Evolutionary conservation across 148 eudicot species (phyloP).

Genomic region (Dysphania ambrosioides): DNA sequence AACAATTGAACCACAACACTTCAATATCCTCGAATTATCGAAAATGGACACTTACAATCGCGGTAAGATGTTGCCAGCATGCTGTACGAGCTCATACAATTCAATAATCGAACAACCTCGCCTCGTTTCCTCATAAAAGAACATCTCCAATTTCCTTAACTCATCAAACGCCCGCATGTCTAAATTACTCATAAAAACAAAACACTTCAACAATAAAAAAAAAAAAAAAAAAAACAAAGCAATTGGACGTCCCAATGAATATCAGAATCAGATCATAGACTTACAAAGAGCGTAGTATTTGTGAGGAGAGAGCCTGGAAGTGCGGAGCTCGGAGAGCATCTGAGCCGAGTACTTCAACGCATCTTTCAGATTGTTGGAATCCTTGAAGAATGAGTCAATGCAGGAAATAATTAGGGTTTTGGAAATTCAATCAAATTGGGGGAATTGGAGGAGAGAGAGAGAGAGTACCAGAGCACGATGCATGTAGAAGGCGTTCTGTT

Average conservation of each 20-base stretch:
- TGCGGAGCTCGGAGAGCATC: conserved; percentile 99
- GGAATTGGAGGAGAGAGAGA: background rate
- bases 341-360: conserved; percentile 95
- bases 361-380: conserved; percentile 85
- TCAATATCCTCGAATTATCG: background rate
- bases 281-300: conserved; percentile 93
- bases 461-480: conserved; percentile 84
- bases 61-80: conserved; percentile 96
- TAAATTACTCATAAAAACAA: conserved; percentile 22
- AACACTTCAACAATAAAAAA: no score
- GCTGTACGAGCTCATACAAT: conserved; percentile 96
- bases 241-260: no score
- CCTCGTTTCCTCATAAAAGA: conserved; percentile 79
- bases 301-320: conserved; percentile 88
- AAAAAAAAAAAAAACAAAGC: no score
- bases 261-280: conserved; percentile 19
- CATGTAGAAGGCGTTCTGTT: conserved; percentile 93
- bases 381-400: conserved; percentile 39
- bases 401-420: conserved; percentile 49
- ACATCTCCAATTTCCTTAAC: conserved; percentile 82
- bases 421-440: background rate
- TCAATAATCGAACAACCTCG: conserved; percentile 90
- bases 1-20: background rate
- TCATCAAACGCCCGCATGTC: conserved; percentile 99
- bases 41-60: conserved; percentile 60